phyloP scores from a whole-genome alignment of 768 basidiomycete species.

The Tephrocybe sp. region DNA sequence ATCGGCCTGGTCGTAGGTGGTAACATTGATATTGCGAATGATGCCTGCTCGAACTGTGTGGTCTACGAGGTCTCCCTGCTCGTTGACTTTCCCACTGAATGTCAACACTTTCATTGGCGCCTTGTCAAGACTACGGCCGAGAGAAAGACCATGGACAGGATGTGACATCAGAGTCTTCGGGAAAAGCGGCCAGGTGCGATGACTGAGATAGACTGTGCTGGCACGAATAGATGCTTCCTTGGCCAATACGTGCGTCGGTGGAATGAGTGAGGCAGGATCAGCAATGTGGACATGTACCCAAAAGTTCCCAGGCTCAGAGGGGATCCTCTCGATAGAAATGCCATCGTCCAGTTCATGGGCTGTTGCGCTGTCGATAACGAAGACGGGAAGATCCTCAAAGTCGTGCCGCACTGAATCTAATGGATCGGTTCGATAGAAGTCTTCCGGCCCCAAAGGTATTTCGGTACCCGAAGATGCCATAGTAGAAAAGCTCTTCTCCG shows the following conservation, averaged over 20 bases:
- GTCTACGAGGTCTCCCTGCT: conserved; percentile 64
- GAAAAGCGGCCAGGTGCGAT: conserved; percentile 71
- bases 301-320: conserved; percentile 48
- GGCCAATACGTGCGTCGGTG: conserved; percentile 63
- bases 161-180: conserved; percentile 54
- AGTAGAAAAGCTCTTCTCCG: conserved; percentile 22
- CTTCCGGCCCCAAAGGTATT: conserved; percentile 52
- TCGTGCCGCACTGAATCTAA: conserved; percentile 78
- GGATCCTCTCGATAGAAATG: conserved; percentile 73
- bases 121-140: conserved; percentile 29
- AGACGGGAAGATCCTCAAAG: conserved; percentile 78
- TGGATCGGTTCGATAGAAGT: conserved; percentile 61
- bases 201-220: conserved; percentile 60
- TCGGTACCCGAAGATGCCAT: conserved; percentile 18
- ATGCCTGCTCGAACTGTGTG: conserved; percentile 68
- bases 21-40: conserved; percentile 59
- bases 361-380: conserved; percentile 76
- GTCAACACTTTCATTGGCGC: conserved; percentile 62
- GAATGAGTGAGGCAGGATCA: conserved; percentile 81
- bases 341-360: conserved; percentile 95
- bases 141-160: conserved; percentile 36
- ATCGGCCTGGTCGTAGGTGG: conserved; percentile 74
- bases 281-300: conserved; percentile 96
- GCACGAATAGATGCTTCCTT: conserved; percentile 50
- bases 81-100: conserved; percentile 73